phyloP scores from a whole-genome alignment of 1,139 yeast genomes.

The Hemisphaericaspora xylanilytica region DNA sequence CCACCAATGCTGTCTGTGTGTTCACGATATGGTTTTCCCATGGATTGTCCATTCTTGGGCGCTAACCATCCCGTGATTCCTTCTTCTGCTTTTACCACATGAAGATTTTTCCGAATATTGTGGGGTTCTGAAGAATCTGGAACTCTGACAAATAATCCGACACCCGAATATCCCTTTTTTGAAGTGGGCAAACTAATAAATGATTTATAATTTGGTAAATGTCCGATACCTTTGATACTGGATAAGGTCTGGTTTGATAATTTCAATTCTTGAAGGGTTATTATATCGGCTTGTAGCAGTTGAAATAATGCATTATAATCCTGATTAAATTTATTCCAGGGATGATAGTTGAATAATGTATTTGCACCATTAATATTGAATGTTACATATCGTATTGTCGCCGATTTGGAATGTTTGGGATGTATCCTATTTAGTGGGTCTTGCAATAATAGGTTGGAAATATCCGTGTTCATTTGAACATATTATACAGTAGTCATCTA shows the following conservation, averaged over 20 bases:
- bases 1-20: constrained; percentile 61
- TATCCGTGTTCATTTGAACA: constrained; percentile 1
- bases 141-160: constrained; percentile 71
- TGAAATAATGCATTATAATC: constrained; percentile 51
- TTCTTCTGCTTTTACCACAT: constrained; percentile 77
- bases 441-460: constrained; percentile 5
- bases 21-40: constrained; percentile 21
- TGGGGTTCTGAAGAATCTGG: constrained; percentile 42
- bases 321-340: constrained; percentile 62
- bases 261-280: constrained; percentile 85
- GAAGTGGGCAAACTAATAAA: constrained; percentile 66
- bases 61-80: constrained; percentile 76
- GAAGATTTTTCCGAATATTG: constrained; percentile 33
- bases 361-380: constrained; percentile 87
- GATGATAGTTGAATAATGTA: constrained; percentile 75
- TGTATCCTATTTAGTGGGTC: constrained; percentile 15
- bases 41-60: constrained; percentile 12
- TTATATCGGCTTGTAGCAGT: constrained; percentile 64
- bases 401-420: constrained; percentile 7
- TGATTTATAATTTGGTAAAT: constrained; percentile 55
- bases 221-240: constrained; percentile 47
- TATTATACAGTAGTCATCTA: too few relatives aligned
- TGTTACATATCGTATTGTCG: constrained; percentile 49
- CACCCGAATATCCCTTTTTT: constrained; percentile 89
- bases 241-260: constrained; percentile 50